Evolutionary conservation across 1,284 basidiomycete genomes (phyloP).

Genomic region (Papiliotrema fonsecae): DNA sequence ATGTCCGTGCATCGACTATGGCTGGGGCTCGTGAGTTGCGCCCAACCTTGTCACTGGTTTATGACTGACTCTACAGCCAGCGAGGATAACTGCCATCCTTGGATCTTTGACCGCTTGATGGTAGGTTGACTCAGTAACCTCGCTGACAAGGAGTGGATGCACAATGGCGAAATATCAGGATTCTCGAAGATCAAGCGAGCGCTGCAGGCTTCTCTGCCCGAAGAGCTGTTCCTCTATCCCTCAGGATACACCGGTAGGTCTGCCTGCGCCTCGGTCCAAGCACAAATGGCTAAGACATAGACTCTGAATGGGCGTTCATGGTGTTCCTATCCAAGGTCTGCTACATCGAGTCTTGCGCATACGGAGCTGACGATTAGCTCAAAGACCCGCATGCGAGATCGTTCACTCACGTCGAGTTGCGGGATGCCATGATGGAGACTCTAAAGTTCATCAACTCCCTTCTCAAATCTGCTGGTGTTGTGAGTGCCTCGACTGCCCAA

Average conservation of each 20-base stretch:
- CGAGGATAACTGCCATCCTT: slow-evolving; percentile 91
- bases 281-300: slow-evolving; percentile 45
- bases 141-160: slow-evolving; percentile 72
- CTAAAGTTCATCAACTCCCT: slow-evolving; percentile 72
- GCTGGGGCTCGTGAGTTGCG: slow-evolving; percentile 44
- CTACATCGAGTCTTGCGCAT: slow-evolving; percentile 3
- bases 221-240: slow-evolving; percentile 77
- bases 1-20: slow-evolving; percentile 79
- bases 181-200: slow-evolving; percentile 75
- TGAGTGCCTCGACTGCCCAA: slow-evolving; percentile 32
- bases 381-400: slow-evolving; percentile 65
- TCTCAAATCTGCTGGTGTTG: slow-evolving; percentile 68
- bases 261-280: not conserved
- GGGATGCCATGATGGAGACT: slow-evolving; percentile 80
- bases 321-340: slow-evolving; percentile 77
- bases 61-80: slow-evolving; percentile 65
- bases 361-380: slow-evolving; percentile 53
- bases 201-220: slow-evolving; percentile 67
- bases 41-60: not conserved
- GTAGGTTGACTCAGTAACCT: slow-evolving; percentile 48
- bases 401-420: slow-evolving; percentile 44
- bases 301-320: slow-evolving; percentile 94
- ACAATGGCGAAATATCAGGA: slow-evolving; percentile 80
- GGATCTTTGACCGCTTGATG: slow-evolving; percentile 81
- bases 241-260: slow-evolving; percentile 80